A percentile compares a stretch with the other conserved stretches of the same genome.
Conservation (phyloP, 179 eudicot species). For the Dionaea muscipula region DNA sequence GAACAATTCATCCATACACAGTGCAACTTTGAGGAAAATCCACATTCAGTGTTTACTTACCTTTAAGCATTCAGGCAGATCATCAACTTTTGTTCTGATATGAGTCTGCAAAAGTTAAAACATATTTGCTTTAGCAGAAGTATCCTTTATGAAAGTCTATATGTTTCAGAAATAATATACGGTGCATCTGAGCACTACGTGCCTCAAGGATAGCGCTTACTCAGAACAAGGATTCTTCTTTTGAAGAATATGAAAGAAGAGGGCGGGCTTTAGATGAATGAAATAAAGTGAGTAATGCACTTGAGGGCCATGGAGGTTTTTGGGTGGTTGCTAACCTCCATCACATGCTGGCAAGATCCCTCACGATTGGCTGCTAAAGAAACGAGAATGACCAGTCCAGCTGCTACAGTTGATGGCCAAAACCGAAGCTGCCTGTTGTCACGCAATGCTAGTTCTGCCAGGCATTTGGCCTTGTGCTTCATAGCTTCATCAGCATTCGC, state of each 20-base stretch:
- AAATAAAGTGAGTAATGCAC: no score
- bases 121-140: background rate
- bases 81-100: conserved; percentile 48
- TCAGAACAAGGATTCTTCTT: no score
- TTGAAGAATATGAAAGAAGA: background rate
- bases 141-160: background rate
- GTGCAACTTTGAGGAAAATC: conserved; percentile 1
- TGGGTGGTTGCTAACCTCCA: conserved; percentile 29
- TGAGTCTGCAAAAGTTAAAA: conserved; percentile 41
- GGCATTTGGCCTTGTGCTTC: conserved; percentile 42
- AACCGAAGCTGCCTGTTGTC: conserved; percentile 63
- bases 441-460: conserved; percentile 53
- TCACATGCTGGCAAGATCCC: conserved; percentile 39
- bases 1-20: background rate
- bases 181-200: no score
- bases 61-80: conserved; percentile 76
- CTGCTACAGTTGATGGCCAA: conserved; percentile 97
- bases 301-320: background rate
- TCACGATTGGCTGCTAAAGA: conserved; percentile 43
- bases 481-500: conserved; percentile 55
- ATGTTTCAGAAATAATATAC: no score
- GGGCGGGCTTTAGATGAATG: no score
- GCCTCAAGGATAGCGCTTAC: no score
- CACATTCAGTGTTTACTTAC: conserved; percentile 15
- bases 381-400: conserved; percentile 66